phyloP scores from a whole-genome alignment of 139 green algal genomes.

The Coelastrella sp. region DNA sequence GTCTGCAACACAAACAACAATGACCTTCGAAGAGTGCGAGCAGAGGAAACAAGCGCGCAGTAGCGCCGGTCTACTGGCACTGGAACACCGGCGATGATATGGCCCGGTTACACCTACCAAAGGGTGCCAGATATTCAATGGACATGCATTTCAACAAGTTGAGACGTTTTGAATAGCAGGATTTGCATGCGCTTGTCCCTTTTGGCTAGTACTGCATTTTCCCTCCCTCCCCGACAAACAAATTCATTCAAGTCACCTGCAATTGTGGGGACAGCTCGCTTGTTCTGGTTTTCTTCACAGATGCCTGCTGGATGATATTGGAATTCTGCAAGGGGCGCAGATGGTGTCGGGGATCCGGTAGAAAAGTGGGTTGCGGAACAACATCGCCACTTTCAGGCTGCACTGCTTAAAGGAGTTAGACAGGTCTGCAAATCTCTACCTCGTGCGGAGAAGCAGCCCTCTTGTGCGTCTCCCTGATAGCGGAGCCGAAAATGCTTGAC shows the following conservation, averaged over 20 bases:
- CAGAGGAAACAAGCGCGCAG: neutral
- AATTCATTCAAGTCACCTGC: neutral
- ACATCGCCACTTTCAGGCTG: neutral
- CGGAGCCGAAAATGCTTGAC: neutral
- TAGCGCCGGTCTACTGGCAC: neutral
- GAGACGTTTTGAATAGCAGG: neutral
- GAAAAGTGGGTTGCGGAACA: neutral
- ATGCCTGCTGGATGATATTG: neutral
- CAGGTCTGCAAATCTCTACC: neutral
- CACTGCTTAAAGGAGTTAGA: neutral
- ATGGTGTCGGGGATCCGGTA: neutral
- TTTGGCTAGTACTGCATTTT: neutral
- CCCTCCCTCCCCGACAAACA: neutral
- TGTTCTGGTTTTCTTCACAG: neutral
- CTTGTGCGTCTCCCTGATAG: neutral
- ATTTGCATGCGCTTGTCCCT: neutral
- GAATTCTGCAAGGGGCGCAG: neutral
- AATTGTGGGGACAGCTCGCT: neutral
- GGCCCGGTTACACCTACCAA: neutral
- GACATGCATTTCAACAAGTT: neutral
- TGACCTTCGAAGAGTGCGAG: neutral
- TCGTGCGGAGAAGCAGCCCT: neutral
- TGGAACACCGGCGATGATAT: neutral
- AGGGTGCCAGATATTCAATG: neutral
- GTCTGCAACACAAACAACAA: neutral